phyloP scores from a whole-genome alignment of 140 eudicot genomes.

The Stevia rebaudiana region DNA sequence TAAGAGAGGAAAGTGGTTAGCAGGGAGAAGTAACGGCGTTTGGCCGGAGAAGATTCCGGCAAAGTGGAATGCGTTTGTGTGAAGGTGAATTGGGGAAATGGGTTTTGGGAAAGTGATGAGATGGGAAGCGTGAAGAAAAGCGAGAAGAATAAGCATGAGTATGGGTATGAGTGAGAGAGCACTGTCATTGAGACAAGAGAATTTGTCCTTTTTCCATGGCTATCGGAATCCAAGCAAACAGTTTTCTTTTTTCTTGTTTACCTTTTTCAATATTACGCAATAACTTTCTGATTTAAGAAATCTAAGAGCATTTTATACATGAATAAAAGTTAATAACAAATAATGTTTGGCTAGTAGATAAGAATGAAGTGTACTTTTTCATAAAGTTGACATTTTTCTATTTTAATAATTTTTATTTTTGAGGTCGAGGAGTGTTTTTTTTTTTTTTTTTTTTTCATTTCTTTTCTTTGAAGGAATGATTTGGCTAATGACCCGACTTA shows the following conservation, averaged over 20 bases:
- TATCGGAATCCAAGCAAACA: constrained; percentile 27
- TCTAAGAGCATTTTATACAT: too few species aligned
- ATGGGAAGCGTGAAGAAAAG: constrained; percentile 27
- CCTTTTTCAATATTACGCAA: too few species aligned
- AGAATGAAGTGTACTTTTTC: too few species aligned
- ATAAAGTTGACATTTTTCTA: too few species aligned
- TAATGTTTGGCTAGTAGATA: too few species aligned
- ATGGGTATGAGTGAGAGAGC: constrained; percentile 17
- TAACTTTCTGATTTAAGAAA: too few species aligned
- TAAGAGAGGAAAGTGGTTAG: background rate
- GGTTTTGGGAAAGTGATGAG: constrained; percentile 31
- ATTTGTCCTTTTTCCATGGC: constrained; percentile 31
- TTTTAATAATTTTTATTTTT: too few species aligned
- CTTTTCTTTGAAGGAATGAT: too few species aligned
- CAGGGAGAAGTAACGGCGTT: background rate
- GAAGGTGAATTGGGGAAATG: constrained; percentile 18
- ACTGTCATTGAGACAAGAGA: constrained; percentile 31
- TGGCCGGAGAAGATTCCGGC: background rate
- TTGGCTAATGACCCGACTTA: too few species aligned
- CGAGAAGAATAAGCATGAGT: constrained; percentile 23
- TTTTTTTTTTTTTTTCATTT: too few species aligned
- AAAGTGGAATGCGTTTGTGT: background rate
- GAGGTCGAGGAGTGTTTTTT: too few species aligned
- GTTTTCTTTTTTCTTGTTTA: background rate
- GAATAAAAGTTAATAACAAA: too few species aligned